These are phyloP conservation scores for Glycyrrhiza uralensis DNA, from an alignment of 306 rosid species.

Conservation along the genomic window DNA sequence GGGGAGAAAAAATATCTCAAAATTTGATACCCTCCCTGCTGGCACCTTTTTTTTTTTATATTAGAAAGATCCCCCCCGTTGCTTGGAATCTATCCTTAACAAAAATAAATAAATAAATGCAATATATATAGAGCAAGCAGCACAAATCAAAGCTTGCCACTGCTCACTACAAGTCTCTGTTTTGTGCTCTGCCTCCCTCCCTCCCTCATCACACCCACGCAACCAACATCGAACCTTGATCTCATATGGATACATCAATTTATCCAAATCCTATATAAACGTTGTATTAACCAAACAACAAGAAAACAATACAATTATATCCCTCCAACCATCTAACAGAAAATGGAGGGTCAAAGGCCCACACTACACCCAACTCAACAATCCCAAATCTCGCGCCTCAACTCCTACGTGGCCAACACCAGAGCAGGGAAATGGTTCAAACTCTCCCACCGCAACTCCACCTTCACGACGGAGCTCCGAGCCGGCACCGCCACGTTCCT, in stretches of 20 bases:
- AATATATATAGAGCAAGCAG: not conserved
- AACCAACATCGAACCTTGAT: slow-evolving; percentile 12
- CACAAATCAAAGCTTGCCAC: slow-evolving; percentile 20
- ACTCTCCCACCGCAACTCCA: slow-evolving; percentile 67
- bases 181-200: slow-evolving; percentile 1
- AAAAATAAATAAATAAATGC: not conserved
- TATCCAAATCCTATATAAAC: not conserved
- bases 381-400: slow-evolving; percentile 47
- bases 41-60: not conserved
- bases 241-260: not conserved
- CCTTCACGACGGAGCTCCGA: slow-evolving; percentile 94
- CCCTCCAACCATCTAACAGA: not conserved
- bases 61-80: slow-evolving; percentile 44
- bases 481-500: slow-evolving; percentile 98
- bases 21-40: not conserved
- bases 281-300: not conserved
- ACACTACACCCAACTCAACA: slow-evolving; percentile 27
- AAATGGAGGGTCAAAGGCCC: slow-evolving; percentile 44
- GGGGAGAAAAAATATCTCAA: not conserved
- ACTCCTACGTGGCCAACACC: slow-evolving; percentile 43
- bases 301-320: not conserved
- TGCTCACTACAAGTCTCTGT: not conserved
- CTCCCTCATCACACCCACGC: not conserved
- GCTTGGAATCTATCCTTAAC: slow-evolving; percentile 29
- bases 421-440: slow-evolving; percentile 77